Evolutionary conservation across 2,329 filamentous ascomycete genomes (phyloP).

Genomic region (Cordyceps sp.): DNA sequence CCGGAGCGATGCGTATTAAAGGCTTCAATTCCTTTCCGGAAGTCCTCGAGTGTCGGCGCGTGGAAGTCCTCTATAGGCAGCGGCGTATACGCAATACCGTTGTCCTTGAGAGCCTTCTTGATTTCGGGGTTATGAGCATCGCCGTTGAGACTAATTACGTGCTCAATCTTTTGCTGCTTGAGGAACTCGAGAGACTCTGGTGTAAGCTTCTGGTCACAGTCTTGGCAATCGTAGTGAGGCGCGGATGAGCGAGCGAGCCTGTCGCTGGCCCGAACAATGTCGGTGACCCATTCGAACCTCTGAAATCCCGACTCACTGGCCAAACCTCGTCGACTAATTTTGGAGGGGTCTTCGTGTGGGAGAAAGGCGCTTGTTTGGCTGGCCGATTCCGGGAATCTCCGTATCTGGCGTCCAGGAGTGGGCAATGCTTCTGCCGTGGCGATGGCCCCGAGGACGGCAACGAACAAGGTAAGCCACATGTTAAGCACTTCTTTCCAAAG

Average conservation of each 20-base stretch:
- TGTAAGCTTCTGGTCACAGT: background rate
- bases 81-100: background rate
- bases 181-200: background rate
- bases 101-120: background rate
- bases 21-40: background rate
- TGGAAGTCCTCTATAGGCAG: background rate
- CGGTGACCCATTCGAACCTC: background rate
- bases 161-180: background rate
- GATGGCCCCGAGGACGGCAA: too few relatives aligned
- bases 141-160: slow-evolving; percentile 1
- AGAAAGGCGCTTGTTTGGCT: too few relatives aligned
- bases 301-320: too few relatives aligned
- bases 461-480: too few relatives aligned
- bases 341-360: too few relatives aligned
- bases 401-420: too few relatives aligned
- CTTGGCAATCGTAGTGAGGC: background rate
- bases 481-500: too few relatives aligned
- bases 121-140: background rate
- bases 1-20: background rate
- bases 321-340: too few relatives aligned
- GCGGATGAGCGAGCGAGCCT: background rate
- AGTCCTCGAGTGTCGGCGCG: background rate
- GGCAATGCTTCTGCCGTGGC: too few relatives aligned
- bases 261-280: background rate
- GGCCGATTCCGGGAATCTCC: too few relatives aligned